Evolutionary conservation across 345 rosid genomes (phyloP).

Genomic region (Rhodomyrtus tomentosa): DNA sequence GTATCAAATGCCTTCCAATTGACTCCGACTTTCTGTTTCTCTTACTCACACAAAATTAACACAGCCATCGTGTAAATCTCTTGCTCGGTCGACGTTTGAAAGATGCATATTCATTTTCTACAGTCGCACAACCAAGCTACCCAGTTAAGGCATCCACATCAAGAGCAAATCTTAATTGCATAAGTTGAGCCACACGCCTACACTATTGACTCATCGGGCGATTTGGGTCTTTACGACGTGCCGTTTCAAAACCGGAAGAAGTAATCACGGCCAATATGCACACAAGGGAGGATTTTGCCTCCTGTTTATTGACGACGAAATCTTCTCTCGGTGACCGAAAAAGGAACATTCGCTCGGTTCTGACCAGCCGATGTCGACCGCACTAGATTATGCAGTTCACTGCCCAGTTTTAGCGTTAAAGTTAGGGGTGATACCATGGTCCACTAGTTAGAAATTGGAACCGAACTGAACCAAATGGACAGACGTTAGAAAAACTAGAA

Average conservation of each 20-base stretch:
- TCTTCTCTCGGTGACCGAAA: neutral
- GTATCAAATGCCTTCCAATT: neutral
- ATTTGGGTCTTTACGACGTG: neutral
- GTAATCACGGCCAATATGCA: neutral
- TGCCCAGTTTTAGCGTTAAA: neutral
- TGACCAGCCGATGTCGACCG: neutral
- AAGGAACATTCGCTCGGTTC: neutral
- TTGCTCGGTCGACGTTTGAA: neutral
- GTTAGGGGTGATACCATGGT: neutral
- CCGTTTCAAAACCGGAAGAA: neutral
- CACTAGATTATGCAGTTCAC: neutral
- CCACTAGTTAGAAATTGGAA: neutral
- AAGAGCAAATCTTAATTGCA: neutral
- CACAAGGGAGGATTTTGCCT: neutral
- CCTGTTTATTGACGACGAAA: neutral
- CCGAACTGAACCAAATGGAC: neutral
- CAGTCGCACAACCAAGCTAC: neutral
- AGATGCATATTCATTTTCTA: neutral
- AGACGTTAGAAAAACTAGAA: neutral
- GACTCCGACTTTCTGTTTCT: neutral
- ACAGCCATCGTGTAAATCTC: neutral
- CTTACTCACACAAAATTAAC: neutral
- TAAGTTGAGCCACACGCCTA: neutral
- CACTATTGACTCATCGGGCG: neutral
- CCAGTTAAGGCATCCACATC: neutral